A percentile compares a stretch with the other conserved stretches of the same genome.
Evolutionary conservation across 2,329 filamentous ascomycete species (phyloP).

Genomic region (Lasiodiplodia sp.): DNA sequence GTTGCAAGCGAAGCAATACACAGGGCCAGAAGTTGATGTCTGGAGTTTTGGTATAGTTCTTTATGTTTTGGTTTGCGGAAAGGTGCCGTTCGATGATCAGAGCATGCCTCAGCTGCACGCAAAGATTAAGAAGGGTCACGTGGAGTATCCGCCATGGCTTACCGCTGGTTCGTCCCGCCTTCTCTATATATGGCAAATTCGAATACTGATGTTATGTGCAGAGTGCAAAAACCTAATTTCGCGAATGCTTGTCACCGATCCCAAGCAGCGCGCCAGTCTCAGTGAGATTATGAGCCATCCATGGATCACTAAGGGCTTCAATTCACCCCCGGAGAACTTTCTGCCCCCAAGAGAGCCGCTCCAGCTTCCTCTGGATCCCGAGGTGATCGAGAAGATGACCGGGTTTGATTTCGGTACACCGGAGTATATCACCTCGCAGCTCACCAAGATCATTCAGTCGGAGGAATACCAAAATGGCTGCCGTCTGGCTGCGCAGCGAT

Average conservation of each 20-base stretch:
- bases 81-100: slow-evolving; percentile 98
- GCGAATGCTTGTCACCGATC: slow-evolving; percentile 95
- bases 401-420: slow-evolving; percentile 95
- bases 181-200: slow-evolving; percentile 15
- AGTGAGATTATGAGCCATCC: slow-evolving; percentile 93
- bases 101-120: slow-evolving; percentile 98
- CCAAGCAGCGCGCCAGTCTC: slow-evolving; percentile 83
- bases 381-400: slow-evolving; percentile 91
- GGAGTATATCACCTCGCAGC: slow-evolving; percentile 80
- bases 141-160: slow-evolving; percentile 95
- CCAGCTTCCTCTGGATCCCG: slow-evolving; percentile 80
- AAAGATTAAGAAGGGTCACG: slow-evolving; percentile 96
- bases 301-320: slow-evolving; percentile 95
- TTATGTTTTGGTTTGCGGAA: slow-evolving; percentile 95
- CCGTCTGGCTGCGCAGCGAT: slow-evolving; percentile 73
- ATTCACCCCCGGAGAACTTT: slow-evolving; percentile 85
- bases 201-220: slow-evolving; percentile 47
- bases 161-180: slow-evolving; percentile 70
- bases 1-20: slow-evolving; percentile 91
- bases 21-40: slow-evolving; percentile 93
- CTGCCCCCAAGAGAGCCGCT: slow-evolving; percentile 84
- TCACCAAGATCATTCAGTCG: slow-evolving; percentile 87
- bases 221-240: slow-evolving; percentile 94
- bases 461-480: slow-evolving; percentile 91
- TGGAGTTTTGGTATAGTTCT: slow-evolving; percentile 99